Base-by-base conservation (phyloP, 148 eudicot genomes). In the Cornus controversa region DNA sequence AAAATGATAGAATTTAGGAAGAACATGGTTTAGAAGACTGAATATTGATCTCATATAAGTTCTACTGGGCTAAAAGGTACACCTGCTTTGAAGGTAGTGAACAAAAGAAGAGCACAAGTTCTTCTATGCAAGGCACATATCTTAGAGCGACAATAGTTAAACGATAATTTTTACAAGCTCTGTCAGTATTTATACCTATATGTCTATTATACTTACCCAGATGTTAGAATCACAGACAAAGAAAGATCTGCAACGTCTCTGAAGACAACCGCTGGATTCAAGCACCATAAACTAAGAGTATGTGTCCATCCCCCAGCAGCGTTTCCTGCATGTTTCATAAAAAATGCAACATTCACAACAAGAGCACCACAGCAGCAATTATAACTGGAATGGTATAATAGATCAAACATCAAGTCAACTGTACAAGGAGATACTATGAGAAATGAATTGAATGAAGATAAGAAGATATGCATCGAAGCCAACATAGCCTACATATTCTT, bases 211-310 rank as follows among this genome's bases (percentile, higher is more conserved):
- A 86, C 94, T 66, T 88, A 96, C 99, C 99, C 99, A 42, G 99
- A 96, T 75, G 99, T 91, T 71, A 96, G 74, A 80, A 96, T 88
- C 80, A 96, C 99, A 47, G 99, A 96, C 72, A 93, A 86, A 74
- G 95, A 87, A 79, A 80, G 81, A 72, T 90, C 89, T 69, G 98
- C 87, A 78, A 96, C 86, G 40, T 84, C 89, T 83, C 82, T 91
- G 79, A 96, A 96, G 76, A 93, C 93, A 73, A 96, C 92, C 80
- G 95, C 91, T 81, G 99, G 99, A 83, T 92, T 90, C 89, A 96
- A 84, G 93, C 98, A 96, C 97, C 97, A 93, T 82, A 96, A 79
- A 84, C 91, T 91, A 75, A 96, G 85, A 72, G 90, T 86, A 85
- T 82, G 79, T 62, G 84, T 84, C 98, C 93, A 90, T 67, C 73